These are phyloP conservation scores for Calvatia gigantea DNA, from an alignment of 768 basidiomycete genomes.

Conservation along the genomic window DNA sequence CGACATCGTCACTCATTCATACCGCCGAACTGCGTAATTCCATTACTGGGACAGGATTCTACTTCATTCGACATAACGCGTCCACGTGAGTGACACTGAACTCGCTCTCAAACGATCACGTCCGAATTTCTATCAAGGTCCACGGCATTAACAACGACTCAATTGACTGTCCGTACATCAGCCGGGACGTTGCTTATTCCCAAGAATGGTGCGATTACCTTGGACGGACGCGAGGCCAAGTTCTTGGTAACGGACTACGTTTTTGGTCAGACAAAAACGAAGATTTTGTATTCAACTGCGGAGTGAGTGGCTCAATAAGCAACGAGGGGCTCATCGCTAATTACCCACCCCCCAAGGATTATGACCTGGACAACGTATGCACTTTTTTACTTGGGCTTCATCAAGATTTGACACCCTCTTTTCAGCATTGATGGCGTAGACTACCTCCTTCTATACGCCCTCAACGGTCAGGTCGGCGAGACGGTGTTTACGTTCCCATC, in stretches of 20 bases:
- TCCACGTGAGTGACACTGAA: constrained; percentile 39
- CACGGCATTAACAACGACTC: constrained; percentile 38
- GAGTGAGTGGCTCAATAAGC: constrained; percentile 36
- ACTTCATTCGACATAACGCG: constrained; percentile 43
- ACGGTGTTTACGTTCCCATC: constrained; percentile 25
- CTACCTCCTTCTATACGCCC: constrained; percentile 59
- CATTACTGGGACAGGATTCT: constrained; percentile 42
- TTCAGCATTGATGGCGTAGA: constrained; percentile 63
- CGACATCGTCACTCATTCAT: constrained; percentile 38
- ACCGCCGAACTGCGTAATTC: constrained; percentile 46
- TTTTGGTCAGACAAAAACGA: constrained; percentile 54
- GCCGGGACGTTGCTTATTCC: constrained; percentile 36
- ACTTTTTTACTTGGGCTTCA: background rate
- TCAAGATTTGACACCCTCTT: constrained; percentile 48
- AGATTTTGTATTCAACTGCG: constrained; percentile 68
- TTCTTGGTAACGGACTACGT: constrained; percentile 68
- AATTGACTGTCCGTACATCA: constrained; percentile 41
- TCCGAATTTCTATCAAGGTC: constrained; percentile 27
- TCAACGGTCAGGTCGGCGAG: constrained; percentile 53
- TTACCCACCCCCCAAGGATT: constrained; percentile 27
- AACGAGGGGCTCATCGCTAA: background rate
- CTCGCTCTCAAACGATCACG: background rate
- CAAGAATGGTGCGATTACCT: constrained; percentile 43
- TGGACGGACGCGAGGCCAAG: constrained; percentile 71
- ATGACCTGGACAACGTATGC: constrained; percentile 51